Percentiles rank a stretch among this genome's conserved stretches.
Conservation (phyloP, 148 eudicot genomes). For the Oxyria digyna region DNA sequence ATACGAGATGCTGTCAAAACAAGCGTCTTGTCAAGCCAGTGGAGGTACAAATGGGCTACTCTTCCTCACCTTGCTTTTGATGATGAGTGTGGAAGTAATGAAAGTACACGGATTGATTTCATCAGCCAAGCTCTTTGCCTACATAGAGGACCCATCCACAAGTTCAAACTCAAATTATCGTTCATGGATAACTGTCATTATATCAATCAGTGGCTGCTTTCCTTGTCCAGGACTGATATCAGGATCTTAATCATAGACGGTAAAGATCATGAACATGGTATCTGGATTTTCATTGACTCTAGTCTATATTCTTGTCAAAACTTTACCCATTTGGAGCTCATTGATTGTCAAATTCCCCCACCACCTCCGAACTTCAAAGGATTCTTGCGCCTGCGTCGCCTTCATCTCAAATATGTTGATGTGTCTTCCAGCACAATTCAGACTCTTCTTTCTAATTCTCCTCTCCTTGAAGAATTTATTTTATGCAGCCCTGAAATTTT, state of each 20-base stretch:
- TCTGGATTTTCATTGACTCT: conserved; percentile 46
- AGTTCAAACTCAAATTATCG: conserved; percentile 32
- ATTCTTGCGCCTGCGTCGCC: conserved; percentile 32
- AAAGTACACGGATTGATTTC: conserved; percentile 26
- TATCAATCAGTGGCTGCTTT: conserved; percentile 12
- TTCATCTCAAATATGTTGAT: conserved; percentile 44
- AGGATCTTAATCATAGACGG: conserved; percentile 56
- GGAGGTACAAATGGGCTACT: conserved; percentile 50
- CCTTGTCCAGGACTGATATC: conserved; percentile 19
- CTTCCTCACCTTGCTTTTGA: conserved; percentile 33
- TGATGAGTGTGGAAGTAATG: conserved; percentile 39
- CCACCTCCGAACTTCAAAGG: conserved; percentile 37
- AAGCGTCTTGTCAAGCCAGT: conserved; percentile 37
- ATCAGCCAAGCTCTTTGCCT: conserved; percentile 16
- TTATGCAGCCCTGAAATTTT: conserved; percentile 34
- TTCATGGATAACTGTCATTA: conserved; percentile 32
- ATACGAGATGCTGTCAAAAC: conserved; percentile 37
- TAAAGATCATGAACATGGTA: no score
- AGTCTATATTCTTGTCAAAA: conserved; percentile 40
- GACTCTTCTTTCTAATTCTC: conserved; percentile 37
- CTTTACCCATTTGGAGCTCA: conserved; percentile 47
- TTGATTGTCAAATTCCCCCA: conserved; percentile 50
- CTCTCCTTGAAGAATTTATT: conserved; percentile 49
- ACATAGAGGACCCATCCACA: conserved; percentile 59
- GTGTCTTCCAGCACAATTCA: conserved; percentile 38